These are phyloP conservation scores for Lipomyces japonicus DNA, from an alignment of 805 yeast species.

Conservation along the genomic window DNA sequence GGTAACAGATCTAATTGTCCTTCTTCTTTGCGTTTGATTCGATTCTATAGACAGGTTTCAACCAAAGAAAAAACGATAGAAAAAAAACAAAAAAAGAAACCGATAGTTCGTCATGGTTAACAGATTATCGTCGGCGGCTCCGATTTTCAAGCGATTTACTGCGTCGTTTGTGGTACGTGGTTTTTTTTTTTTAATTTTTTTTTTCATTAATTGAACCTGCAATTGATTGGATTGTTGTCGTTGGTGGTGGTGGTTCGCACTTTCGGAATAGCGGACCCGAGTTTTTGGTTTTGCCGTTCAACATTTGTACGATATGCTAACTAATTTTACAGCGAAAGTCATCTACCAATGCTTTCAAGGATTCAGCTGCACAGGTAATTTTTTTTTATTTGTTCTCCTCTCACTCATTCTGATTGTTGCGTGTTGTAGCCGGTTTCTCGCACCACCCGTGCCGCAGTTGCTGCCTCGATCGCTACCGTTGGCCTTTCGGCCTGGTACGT, in stretches of 20 bases:
- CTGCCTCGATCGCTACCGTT: slow-evolving; percentile 60
- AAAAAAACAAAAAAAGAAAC: too few species aligned
- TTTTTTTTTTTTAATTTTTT: background rate
- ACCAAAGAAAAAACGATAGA: too few species aligned
- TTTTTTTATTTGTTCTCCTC: background rate
- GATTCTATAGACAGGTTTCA: too few species aligned
- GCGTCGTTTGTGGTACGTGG: slow-evolving; percentile 20
- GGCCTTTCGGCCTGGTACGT: slow-evolving; percentile 79
- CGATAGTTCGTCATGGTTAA: slow-evolving; percentile 25
- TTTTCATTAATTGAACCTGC: background rate
- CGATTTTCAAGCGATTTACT: slow-evolving; percentile 17
- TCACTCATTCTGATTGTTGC: background rate
- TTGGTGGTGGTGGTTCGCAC: background rate
- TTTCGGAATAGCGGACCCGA: background rate
- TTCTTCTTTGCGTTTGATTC: background rate
- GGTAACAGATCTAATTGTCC: background rate
- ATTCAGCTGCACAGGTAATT: background rate
- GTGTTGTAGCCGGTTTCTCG: slow-evolving; percentile 7
- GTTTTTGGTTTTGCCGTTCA: background rate
- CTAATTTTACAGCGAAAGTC: slow-evolving; percentile 1
- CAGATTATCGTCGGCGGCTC: slow-evolving; percentile 20
- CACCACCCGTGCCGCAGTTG: slow-evolving; percentile 30
- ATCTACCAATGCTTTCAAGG: slow-evolving; percentile 1
- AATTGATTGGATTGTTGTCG: background rate
- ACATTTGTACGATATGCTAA: background rate